Percentiles rank a stretch among this genome's conserved stretches.
These are phyloP conservation scores for Diaporthe caulivora DNA, from an alignment of 2,329 filamentous ascomycete genomes.

Conservation along the genomic window DNA sequence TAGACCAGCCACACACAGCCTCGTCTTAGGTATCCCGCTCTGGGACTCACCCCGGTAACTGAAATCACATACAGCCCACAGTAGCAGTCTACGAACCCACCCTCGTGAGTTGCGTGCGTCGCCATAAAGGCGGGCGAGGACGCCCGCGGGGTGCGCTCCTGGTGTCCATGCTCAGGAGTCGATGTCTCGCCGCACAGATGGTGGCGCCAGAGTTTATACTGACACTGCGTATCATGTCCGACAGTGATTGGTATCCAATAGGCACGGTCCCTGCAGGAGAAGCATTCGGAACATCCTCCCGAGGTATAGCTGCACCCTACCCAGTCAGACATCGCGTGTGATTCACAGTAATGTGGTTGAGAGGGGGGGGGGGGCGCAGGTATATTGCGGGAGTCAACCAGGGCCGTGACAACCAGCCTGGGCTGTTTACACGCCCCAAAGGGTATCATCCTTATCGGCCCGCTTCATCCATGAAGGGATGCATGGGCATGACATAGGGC, in stretches of 20 bases:
- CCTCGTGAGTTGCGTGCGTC: conserved; percentile 7
- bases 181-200: conserved; percentile 26
- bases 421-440: background rate
- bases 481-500: conserved; percentile 26
- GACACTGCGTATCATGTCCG: conserved; percentile 27
- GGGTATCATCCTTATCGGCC: background rate
- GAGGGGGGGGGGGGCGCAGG: background rate
- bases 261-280: conserved; percentile 29
- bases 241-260: conserved; percentile 32
- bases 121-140: background rate
- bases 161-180: conserved; percentile 13
- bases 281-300: conserved; percentile 25
- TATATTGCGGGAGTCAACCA: conserved; percentile 18
- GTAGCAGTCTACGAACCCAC: background rate
- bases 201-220: conserved; percentile 29
- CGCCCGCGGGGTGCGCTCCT: background rate
- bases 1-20: background rate
- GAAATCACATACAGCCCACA: background rate
- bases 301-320: conserved; percentile 17
- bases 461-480: background rate
- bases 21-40: background rate
- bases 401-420: background rate
- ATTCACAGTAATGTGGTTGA: background rate
- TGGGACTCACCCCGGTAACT: background rate
- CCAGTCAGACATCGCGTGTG: conserved; percentile 12